Evolutionary conservation across 306 rosid genomes (phyloP).

Genomic region (Vigna radiata): DNA sequence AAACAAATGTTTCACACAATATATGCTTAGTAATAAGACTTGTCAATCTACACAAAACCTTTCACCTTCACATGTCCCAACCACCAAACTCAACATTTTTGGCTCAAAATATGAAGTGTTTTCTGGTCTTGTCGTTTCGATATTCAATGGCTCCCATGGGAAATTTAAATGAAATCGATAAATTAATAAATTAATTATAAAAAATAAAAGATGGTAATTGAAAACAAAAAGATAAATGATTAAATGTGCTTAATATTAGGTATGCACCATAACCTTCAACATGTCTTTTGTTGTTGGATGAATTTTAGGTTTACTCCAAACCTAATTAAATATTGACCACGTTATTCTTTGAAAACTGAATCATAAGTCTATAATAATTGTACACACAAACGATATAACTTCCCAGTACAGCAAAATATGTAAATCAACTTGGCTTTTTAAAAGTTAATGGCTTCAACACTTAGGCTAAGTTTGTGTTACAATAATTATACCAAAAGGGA

Average conservation of each 20-base stretch:
- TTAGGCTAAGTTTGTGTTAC: background rate
- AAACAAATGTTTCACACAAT: background rate
- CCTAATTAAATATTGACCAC: too few species aligned
- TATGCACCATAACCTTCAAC: too few species aligned
- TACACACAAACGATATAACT: too few species aligned
- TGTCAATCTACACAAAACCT: slow-evolving; percentile 53
- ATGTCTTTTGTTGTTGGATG: too few species aligned
- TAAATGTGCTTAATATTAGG: too few species aligned
- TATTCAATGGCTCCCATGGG: background rate
- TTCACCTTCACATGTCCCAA: slow-evolving; percentile 52
- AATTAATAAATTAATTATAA: background rate
- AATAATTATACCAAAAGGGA: background rate
- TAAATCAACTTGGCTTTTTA: too few species aligned
- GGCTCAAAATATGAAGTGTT: slow-evolving; percentile 14
- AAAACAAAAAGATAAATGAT: background rate
- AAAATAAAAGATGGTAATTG: too few species aligned
- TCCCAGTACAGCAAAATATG: too few species aligned
- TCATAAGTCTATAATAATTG: too few species aligned
- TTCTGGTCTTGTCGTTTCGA: background rate
- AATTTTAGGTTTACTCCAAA: too few species aligned
- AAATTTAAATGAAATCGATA: background rate
- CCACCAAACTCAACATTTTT: background rate
- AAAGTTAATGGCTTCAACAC: background rate
- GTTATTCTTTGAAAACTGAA: too few species aligned
- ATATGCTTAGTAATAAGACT: background rate